Base-by-base conservation (phyloP, 495 filamentous ascomycete genomes). In the Aspergillus haitiensis region DNA sequence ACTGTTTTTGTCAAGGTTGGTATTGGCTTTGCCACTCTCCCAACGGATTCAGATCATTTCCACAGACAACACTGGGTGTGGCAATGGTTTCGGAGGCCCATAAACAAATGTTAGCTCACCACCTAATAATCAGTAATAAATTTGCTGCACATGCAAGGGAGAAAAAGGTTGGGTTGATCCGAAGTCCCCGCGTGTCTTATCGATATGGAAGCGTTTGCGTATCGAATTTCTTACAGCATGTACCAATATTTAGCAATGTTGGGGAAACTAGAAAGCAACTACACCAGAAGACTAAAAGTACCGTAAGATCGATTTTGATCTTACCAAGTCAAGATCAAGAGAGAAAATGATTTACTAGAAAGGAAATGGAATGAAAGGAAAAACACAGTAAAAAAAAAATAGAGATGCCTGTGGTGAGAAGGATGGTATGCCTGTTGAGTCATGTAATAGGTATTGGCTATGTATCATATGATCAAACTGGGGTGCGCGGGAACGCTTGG, bases 91-190 rank as follows among this genome's bases (percentile, higher is more conserved):
- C 10, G 16, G 44, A 18, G 21, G 21, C 21, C 21, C 1, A 47
- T 21, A 18, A 18, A 47, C 16, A 47, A 47, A 9, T 21, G 27
- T 7, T 6, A 18, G 44, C 15, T 15, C 10, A 52, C 37, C 48
- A 52, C n/a, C 42, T 39, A 50, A 57, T 61, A 55, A 61, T 44
- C 13, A 44, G 50, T 36, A 59, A 62, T 60, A 44, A 56, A 54
- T 55, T 52, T 39, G 45, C 52, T 37, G 64, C 64, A 63, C 64
- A 61, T 64, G 64, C 58, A 67, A 67, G 64, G 64, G 64, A 60
- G 52, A 34, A 59, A 51, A 50, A 56, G 47, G 53, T 18, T 64
- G 55, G 44, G 55, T 45, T 51, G 56, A 61, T 58, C 47, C 36
- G 37, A 15, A 40, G 47, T 8, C 62, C 59, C 63, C 55, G 58